Evolutionary conservation across 148 eudicot genomes (phyloP).

Genomic region (Simmondsia chinensis): DNA sequence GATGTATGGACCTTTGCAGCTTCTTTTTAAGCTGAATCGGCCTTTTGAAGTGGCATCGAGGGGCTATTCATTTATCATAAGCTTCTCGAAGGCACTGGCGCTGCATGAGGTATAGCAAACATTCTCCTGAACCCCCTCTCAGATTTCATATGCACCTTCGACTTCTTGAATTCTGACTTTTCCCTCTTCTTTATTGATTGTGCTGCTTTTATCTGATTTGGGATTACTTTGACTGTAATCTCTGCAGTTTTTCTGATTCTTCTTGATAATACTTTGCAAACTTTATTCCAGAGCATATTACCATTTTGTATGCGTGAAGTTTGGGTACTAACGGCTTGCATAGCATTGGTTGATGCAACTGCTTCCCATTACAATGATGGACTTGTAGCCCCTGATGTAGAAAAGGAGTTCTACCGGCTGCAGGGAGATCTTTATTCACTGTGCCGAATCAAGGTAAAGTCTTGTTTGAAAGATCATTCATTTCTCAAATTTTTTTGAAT

Average conservation of each 20-base stretch:
- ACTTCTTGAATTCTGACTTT: not conserved
- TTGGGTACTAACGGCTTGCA: conserved; percentile 89
- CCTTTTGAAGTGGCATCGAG: conserved; percentile 92
- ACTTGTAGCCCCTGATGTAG: conserved; percentile 55
- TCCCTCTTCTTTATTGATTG: not conserved
- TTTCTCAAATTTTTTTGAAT: not conserved
- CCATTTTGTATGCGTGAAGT: conserved; percentile 97
- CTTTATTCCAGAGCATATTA: conserved; percentile 40
- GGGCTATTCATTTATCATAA: conserved; percentile 76
- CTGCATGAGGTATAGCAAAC: conserved; percentile 54
- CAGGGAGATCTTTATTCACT: conserved; percentile 85
- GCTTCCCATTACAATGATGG: conserved; percentile 64
- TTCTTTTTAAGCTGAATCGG: conserved; percentile 78
- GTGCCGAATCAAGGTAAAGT: conserved; percentile 75
- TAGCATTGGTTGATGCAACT: conserved; percentile 63
- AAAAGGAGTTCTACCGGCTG: conserved; percentile 86
- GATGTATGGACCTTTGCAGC: conserved; percentile 37
- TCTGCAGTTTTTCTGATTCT: not conserved
- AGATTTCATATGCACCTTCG: too few relatives aligned
- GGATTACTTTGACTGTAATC: not conserved
- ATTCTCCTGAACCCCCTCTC: not conserved
- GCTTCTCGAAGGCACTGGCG: conserved; percentile 75
- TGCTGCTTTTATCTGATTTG: not conserved
- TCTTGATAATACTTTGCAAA: not conserved
- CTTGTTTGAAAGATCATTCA: not conserved